phyloP scores from a whole-genome alignment of 805 yeast genomes.

The Cyberlindnera petersonii region DNA sequence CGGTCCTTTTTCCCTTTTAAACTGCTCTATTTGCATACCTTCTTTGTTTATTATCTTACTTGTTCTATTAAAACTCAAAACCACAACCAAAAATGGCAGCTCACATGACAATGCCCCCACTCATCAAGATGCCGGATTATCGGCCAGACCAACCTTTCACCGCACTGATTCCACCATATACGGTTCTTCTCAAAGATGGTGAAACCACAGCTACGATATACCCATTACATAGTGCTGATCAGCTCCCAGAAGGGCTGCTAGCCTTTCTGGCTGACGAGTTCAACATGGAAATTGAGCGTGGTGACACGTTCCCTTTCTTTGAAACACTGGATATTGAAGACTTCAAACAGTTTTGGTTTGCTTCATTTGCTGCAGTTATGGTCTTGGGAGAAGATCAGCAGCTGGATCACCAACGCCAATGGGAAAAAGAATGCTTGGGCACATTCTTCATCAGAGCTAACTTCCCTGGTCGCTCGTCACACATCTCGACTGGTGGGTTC shows the following conservation, averaged over 20 bases:
- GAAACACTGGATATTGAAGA: conserved; percentile 73
- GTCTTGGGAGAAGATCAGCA: conserved; percentile 70
- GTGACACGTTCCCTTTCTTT: conserved; percentile 83
- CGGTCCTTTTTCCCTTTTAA: too few species aligned
- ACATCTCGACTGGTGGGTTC: conserved; percentile 86
- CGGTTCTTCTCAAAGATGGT: conserved; percentile 79
- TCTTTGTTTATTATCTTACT: too few species aligned
- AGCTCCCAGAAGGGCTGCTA: conserved; percentile 72
- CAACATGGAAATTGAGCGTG: conserved; percentile 86
- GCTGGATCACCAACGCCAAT: conserved; percentile 53
- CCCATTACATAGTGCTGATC: conserved; percentile 65
- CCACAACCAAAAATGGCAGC: too few species aligned
- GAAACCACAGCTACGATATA: conserved; percentile 91
- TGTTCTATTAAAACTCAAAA: too few species aligned
- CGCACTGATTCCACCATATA: conserved; percentile 49
- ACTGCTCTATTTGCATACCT: too few species aligned
- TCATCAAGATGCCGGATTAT: conserved; percentile 16
- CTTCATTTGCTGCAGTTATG: conserved; percentile 74
- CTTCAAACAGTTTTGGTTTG: conserved; percentile 86
- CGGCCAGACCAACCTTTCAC: conserved; percentile 26
- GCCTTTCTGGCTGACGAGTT: conserved; percentile 87
- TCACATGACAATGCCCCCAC: conserved; percentile 13
- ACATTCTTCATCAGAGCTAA: conserved; percentile 81
- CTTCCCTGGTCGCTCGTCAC: conserved; percentile 90
- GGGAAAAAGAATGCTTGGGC: conserved; percentile 94